These are phyloP conservation scores for Fusarium albosuccineum DNA, from an alignment of 2,329 filamentous ascomycete species.

Conservation along the genomic window DNA sequence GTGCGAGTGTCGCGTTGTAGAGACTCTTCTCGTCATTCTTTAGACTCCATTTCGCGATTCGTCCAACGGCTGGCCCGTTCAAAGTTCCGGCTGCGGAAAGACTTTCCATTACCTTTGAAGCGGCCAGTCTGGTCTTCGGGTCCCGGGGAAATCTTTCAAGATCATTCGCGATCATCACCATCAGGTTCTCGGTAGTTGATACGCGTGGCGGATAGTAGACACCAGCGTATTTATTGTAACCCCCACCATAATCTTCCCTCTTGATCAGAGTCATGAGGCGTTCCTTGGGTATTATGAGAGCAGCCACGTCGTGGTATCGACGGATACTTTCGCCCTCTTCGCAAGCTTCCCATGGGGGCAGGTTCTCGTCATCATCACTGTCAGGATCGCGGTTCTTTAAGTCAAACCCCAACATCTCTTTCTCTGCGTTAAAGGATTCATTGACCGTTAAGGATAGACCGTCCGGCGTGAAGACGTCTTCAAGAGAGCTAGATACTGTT, in stretches of 20 bases:
- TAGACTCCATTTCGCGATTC: conserved; percentile 18
- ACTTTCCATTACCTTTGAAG: conserved; percentile 6
- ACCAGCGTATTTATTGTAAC: too few relatives aligned
- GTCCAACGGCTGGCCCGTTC: background rate
- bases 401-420: conserved; percentile 20
- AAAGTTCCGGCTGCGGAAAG: background rate
- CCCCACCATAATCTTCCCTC: too few relatives aligned
- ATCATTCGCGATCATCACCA: background rate
- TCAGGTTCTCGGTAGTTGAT: background rate
- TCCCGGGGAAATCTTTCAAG: conserved; percentile 6
- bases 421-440: conserved; percentile 3
- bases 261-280: conserved; percentile 1
- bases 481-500: conserved; percentile 7
- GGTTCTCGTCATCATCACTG: conserved; percentile 13
- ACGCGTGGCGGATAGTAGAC: background rate
- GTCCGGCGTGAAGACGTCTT: conserved; percentile 12
- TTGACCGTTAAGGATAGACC: conserved; percentile 5
- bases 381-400: background rate
- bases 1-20: conserved; percentile 1
- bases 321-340: conserved; percentile 9
- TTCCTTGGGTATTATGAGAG: conserved; percentile 18
- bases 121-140: background rate
- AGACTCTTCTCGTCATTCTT: background rate
- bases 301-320: conserved; percentile 19
- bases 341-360: background rate